Base-by-base conservation (phyloP, 768 basidiomycete genomes). In the Termitomyces sp. region DNA sequence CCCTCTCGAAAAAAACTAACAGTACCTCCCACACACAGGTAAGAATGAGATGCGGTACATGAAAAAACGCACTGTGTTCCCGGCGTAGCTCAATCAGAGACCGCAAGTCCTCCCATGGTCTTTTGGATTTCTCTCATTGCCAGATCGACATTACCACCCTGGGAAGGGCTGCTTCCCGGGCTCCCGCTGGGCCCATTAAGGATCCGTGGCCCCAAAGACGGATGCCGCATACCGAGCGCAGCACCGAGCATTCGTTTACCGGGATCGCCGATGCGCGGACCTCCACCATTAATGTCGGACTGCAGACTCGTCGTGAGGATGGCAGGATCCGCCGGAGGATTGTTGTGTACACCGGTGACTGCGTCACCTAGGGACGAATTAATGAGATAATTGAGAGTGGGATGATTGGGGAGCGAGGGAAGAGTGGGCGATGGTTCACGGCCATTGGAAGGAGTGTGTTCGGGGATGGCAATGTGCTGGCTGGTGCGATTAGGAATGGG, bases 191-290 rank as follows among this genome's bases (percentile, higher is more conserved):
- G 72, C 50, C 75, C 75, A 59, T 75, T 79, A 64, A 87, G 70
- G 54, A 83, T 69, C 62, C 90, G 81, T 39, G 86, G 84, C 22
- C 81, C 82, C 59, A 92, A 75, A 41, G 81, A 80, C 33, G 92
- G 92, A 72, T 92, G 91, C 73, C 91, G 81, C 60, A 93, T 81
- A 47, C 92, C 93, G 58, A 94, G 76, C 34, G 91, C 91, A 55
- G 88, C 87, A 44, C 91, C 93, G 24, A 94, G 79, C 91, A 94
- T 94, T 67, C 92, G 80, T 76, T 91, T 91, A 42, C 89, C 92
- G 34, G 92, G 89, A 71, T 94, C 90, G 37, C 92, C 92, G 65
- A 94, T 92, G 67, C 87, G 82, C 22, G 91, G 91, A n/a, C 85
- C 86, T 34, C 74, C 70, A n/a, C 71, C 69, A 3, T 73, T 71